Base-by-base conservation (phyloP, 75 land plant genomes). In the Cupressus sempervirens region DNA sequence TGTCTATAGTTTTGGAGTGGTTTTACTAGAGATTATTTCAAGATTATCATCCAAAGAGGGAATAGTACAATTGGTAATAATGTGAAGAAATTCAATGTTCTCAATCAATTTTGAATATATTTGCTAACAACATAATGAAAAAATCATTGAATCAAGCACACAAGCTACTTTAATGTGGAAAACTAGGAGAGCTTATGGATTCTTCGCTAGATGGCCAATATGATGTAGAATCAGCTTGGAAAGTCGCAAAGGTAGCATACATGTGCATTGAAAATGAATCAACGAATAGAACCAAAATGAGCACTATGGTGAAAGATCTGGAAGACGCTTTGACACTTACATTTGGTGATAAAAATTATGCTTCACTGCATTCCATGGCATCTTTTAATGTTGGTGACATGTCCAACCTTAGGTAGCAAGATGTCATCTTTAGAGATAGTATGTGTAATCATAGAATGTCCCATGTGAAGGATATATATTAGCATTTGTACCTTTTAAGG, bases 1-100 rank as follows among this genome's bases (percentile, higher is more conserved):
- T n/a, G n/a, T n/a, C n/a, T n/a, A n/a, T n/a, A n/a, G n/a, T n/a
- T n/a, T n/a, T n/a, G n/a, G 98, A 95, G 95, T 67, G 95, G 98
- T 87, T 94, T 96, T 77, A 97, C n/a, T n/a, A n/a, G n/a, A n/a
- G 98, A 13, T 92, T 96, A 45, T 97, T 67, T 95, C 98, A 0
- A 94, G 97, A 1, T 91, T 95, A 95, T 84, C 87, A 4, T 87
- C 92, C 81, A 97, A 95, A 41, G 95, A 93, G 84, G 94, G 94
- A 79, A 86, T 96, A 83, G 97, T 93, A 14, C 84, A 97, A 16
- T 95, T 93, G 98, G 98, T 96, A 81, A 84, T 40, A 58, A 4
- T 20, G 26, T 58, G 23, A 4, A 1, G 4, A 3, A 54, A 15
- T 16, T 54, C 3, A 54, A 16, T 54, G 58, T 54, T 54, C 18